Evolutionary conservation across 164 flowering plant genomes (phyloP).

Genomic region (Macadamia tetraphylla): DNA sequence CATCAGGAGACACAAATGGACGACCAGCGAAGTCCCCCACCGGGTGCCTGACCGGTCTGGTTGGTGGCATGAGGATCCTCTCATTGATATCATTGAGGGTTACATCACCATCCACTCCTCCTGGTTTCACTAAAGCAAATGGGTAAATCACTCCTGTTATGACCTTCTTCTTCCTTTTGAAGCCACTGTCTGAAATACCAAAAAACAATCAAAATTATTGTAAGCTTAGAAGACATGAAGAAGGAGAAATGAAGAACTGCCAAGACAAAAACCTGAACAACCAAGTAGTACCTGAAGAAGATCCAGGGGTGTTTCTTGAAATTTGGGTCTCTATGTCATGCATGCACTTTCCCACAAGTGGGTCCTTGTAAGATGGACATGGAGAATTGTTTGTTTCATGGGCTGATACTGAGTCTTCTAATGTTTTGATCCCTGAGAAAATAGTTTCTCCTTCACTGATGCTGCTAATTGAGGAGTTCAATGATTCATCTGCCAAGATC

Average conservation of each 20-base stretch:
- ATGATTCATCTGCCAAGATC: neutral
- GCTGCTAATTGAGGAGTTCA: neutral
- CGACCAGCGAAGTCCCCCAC: constrained; percentile 84
- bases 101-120: constrained; percentile 64
- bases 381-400: constrained; percentile 27
- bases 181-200: neutral
- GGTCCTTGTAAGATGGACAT: constrained; percentile 25
- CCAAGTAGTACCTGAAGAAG: constrained; percentile 14
- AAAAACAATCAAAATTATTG: neutral
- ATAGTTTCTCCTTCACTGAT: constrained; percentile 19
- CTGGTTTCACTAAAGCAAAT: constrained; percentile 76
- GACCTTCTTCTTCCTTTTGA: constrained; percentile 16
- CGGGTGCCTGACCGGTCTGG: constrained; percentile 74
- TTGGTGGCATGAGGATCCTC: constrained; percentile 66
- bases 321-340: constrained; percentile 13
- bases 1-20: constrained; percentile 51
- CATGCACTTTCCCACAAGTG: constrained; percentile 9
- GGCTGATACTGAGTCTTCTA: constrained; percentile 24
- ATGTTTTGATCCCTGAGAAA: constrained; percentile 17
- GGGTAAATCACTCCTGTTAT: constrained; percentile 52
- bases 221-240: neutral
- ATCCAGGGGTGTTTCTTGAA: constrained; percentile 8
- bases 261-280: neutral
- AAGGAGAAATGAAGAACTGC: too few species aligned
- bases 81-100: constrained; percentile 77